These are phyloP conservation scores for Asterophora lycoperdoides DNA, from an alignment of 768 basidiomycete species.

Conservation along the genomic window DNA sequence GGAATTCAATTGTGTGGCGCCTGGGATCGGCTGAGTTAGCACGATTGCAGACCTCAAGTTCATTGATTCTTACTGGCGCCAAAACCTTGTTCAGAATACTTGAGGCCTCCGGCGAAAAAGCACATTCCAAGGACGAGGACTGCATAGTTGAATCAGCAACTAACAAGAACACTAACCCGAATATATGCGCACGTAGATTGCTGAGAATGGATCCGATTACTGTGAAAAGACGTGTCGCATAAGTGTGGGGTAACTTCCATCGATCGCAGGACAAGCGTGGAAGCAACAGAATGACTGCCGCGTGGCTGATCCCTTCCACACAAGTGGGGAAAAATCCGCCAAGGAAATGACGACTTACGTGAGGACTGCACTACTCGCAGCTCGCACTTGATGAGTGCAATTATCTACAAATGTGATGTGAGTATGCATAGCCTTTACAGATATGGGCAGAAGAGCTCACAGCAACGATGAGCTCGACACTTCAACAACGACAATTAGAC, in stretches of 20 bases:
- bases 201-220: slow-evolving; percentile 87
- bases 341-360: slow-evolving; percentile 46
- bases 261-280: not conserved
- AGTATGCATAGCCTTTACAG: not conserved
- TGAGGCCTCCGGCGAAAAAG: slow-evolving; percentile 79
- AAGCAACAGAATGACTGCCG: not conserved
- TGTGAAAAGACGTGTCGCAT: slow-evolving; percentile 24
- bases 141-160: slow-evolving; percentile 20
- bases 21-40: slow-evolving; percentile 21
- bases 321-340: no score
- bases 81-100: slow-evolving; percentile 78
- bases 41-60: slow-evolving; percentile 16
- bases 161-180: no score
- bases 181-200: slow-evolving; percentile 60
- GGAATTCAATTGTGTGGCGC: slow-evolving; percentile 66
- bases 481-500: slow-evolving; percentile 17
- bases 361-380: slow-evolving; percentile 77
- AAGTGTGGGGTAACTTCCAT: slow-evolving; percentile 7
- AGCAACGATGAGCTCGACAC: slow-evolving; percentile 73
- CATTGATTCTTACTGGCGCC: slow-evolving; percentile 54
- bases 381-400: slow-evolving; percentile 51
- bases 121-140: slow-evolving; percentile 88
- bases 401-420: slow-evolving; percentile 32
- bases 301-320: no score
- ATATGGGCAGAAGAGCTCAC: slow-evolving; percentile 40